Conservation (phyloP, 1,284 basidiomycete species). For the Rhodotorula sp. region DNA sequence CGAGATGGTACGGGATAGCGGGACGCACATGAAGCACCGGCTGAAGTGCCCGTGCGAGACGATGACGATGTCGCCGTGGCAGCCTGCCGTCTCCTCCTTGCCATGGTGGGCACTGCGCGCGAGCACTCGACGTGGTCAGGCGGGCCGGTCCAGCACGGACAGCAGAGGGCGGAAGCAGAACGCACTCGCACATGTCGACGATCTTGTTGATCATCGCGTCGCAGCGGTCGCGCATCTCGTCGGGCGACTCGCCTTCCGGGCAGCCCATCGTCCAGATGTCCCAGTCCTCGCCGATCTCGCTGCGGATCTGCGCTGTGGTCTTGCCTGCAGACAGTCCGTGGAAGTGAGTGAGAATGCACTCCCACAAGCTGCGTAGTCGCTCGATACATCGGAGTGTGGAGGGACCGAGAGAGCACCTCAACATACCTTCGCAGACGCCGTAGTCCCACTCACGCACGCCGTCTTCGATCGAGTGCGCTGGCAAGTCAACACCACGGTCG, state of each 20-base stretch:
- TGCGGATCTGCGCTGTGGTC: constrained; percentile 26
- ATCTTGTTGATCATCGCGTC: constrained; percentile 71
- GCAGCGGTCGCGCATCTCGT: constrained; percentile 72
- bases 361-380: no score
- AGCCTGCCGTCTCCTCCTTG: constrained; percentile 19
- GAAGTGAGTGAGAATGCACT: background rate
- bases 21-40: constrained; percentile 65
- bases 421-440: constrained; percentile 82
- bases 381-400: no score
- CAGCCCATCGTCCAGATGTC: constrained; percentile 58
- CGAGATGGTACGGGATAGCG: background rate
- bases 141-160: background rate
- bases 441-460: constrained; percentile 81
- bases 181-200: constrained; percentile 47
- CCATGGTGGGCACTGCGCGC: constrained; percentile 58
- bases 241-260: constrained; percentile 78
- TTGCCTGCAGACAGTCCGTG: constrained; percentile 3
- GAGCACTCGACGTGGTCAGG: background rate
- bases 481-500: constrained; percentile 51
- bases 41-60: constrained; percentile 63
- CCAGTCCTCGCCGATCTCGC: constrained; percentile 44
- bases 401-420: constrained; percentile 45
- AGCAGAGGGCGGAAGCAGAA: background rate
- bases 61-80: constrained; percentile 44
- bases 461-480: constrained; percentile 61